Base-by-base conservation (phyloP, 2,329 filamentous ascomycete genomes). In the Cadophora malorum region DNA sequence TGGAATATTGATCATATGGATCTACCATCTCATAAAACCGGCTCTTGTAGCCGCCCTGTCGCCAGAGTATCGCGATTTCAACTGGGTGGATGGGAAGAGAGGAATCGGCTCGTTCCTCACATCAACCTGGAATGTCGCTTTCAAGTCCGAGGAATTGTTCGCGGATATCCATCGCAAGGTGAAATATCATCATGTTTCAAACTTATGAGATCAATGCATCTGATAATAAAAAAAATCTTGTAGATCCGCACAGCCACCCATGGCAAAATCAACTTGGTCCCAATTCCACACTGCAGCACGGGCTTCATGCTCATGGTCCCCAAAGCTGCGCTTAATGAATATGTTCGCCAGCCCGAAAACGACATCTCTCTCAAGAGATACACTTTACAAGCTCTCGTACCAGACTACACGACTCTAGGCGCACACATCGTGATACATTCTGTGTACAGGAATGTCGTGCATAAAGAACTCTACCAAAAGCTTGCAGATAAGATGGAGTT, bases 231-330 rank as follows among this genome's bases (percentile, higher is more conserved):
- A 3, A 4, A 23, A n/a, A 2, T 41, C 14, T 23, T 9, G 8
- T 21, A 59, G 55, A 59, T 59, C n/a, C 55, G 25, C 31, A 9
- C 25, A n/a, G 55, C 55, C 21, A 35, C 25, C n/a, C 25, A 59
- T 59, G 33, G 33, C 31, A 59, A 59, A 7, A 59, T 59, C 28
- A 33, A 59, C n/a, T 16, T 59, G 55, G 55, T 59, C 4, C 55
- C 55, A 41, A 41, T 59, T 21, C 55, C 55, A 12, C 55, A 59
- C n/a, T 59, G 55, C 55, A 59, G 55, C 55, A 59, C 31, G 2
- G 59, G 28, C 6, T 61, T 61, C 58, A 61, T 61, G 38, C 58
- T 61, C 58, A 61, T 61, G 58, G 58, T 61, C 16, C 58, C 58
- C 2, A 61, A 49, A 61, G 23, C 33, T 1, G 31, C 38, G 10